phyloP scores from a whole-genome alignment of 2,329 filamentous ascomycete genomes.

The Fusarium nelsonii region DNA sequence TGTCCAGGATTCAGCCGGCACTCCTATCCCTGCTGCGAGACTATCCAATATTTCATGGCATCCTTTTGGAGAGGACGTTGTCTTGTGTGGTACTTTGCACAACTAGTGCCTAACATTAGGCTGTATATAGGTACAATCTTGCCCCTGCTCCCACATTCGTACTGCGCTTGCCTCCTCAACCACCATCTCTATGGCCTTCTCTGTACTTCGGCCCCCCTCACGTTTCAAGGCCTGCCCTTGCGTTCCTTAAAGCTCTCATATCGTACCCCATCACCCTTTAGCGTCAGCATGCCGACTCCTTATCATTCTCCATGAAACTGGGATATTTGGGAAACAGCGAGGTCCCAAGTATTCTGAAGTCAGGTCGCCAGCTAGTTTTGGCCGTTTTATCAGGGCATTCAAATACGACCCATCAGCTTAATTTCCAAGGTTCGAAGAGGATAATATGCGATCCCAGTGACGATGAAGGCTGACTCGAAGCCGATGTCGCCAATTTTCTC shows the following conservation, averaged over 20 bases:
- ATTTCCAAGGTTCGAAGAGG: conserved; percentile 53
- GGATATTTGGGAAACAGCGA: not conserved
- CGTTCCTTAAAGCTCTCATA: not conserved
- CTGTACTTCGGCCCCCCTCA: not conserved
- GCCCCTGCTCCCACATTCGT: not conserved
- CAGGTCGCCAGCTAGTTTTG: not conserved
- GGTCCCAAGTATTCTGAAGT: not conserved
- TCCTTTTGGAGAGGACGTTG: conserved; percentile 84
- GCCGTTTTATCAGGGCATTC: not conserved
- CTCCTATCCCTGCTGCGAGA: conserved; percentile 71
- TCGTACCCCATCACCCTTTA: not conserved
- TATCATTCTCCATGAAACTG: not conserved
- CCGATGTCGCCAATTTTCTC: conserved; percentile 59
- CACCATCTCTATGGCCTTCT: not conserved
- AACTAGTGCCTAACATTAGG: conserved; percentile 32
- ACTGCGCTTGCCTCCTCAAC: not conserved
- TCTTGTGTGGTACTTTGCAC: conserved; percentile 77
- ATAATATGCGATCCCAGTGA: conserved; percentile 57
- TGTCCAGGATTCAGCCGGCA: conserved; percentile 62
- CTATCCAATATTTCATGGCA: conserved; percentile 78
- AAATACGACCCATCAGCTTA: conserved; percentile 47
- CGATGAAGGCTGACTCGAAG: conserved; percentile 59
- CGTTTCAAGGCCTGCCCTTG: not conserved
- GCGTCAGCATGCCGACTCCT: not conserved
- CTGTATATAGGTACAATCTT: conserved; percentile 30